Percentiles rank a stretch among this genome's conserved stretches.
Evolutionary conservation across 345 rosid species (phyloP).

Genomic region (Eucalyptus regnans): DNA sequence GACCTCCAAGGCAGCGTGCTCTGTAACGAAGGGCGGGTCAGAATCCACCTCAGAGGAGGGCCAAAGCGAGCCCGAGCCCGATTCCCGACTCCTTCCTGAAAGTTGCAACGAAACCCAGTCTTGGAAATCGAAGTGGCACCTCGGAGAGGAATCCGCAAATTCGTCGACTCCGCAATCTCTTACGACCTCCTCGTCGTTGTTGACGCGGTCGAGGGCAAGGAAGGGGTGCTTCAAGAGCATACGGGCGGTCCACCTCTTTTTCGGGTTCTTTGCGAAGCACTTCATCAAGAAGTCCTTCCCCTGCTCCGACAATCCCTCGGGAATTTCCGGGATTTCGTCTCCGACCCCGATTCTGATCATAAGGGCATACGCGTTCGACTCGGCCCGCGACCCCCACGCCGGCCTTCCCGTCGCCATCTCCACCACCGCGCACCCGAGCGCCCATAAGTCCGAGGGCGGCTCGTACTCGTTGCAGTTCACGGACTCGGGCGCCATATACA

Average conservation of each 20-base stretch:
- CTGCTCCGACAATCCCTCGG: conserved; percentile 41
- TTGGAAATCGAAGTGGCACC: background rate
- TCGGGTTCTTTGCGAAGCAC: conserved; percentile 53
- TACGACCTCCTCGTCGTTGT: background rate
- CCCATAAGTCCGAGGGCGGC: conserved; percentile 81
- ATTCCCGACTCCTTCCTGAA: background rate
- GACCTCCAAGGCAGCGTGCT: background rate
- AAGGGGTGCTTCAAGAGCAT: conserved; percentile 74
- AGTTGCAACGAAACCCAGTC: background rate
- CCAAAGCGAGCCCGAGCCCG: background rate
- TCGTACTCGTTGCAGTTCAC: conserved; percentile 45
- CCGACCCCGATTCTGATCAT: conserved; percentile 50
- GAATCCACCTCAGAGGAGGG: background rate
- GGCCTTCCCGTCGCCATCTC: conserved; percentile 72
- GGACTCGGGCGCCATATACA: conserved; percentile 75
- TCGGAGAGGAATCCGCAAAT: background rate
- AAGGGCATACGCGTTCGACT: conserved; percentile 16
- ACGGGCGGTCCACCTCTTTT: conserved; percentile 56
- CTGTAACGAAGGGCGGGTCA: background rate
- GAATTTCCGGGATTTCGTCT: conserved; percentile 45
- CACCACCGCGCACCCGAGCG: conserved; percentile 60
- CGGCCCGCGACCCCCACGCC: conserved; percentile 37
- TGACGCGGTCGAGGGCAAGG: background rate
- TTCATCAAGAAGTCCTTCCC: conserved; percentile 60
- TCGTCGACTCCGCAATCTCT: background rate